A percentile compares a stretch with the other conserved stretches of the same genome.
Conservation (phyloP, 495 filamentous ascomycete genomes). For the Geopyxis carbonaria region DNA sequence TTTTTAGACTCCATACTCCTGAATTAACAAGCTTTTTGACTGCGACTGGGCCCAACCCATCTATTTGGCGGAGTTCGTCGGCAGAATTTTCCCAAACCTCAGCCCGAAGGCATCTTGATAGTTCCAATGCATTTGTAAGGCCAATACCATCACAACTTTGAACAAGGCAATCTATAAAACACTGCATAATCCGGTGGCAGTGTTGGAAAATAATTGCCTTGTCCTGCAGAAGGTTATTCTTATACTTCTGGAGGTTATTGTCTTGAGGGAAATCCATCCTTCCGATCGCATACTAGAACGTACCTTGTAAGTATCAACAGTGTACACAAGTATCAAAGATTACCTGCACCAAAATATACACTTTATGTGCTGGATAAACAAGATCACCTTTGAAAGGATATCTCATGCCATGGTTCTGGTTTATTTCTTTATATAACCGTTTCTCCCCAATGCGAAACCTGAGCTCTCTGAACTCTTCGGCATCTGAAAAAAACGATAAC, state of each 20-base stretch:
- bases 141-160: constrained; percentile 47
- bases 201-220: constrained; percentile 54
- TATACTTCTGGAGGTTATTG: constrained; percentile 43
- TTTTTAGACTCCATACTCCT: constrained; percentile 52
- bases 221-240: constrained; percentile 48
- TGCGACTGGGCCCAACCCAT: constrained; percentile 58
- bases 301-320: not conserved
- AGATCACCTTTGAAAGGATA: constrained; percentile 71
- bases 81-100: constrained; percentile 76
- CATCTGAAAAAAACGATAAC: constrained; percentile 51
- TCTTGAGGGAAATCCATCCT: constrained; percentile 51
- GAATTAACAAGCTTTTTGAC: constrained; percentile 60
- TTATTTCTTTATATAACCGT: constrained; percentile 62
- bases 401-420: constrained; percentile 51
- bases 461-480: constrained; percentile 61
- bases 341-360: constrained; percentile 70
- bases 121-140: constrained; percentile 54
- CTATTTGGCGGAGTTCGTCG: constrained; percentile 72
- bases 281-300: constrained; percentile 41
- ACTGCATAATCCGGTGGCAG: constrained; percentile 57
- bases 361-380: constrained; percentile 56
- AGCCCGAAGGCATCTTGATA: constrained; percentile 60
- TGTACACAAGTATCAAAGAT: not conserved
- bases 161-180: constrained; percentile 71
- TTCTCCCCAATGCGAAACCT: constrained; percentile 62